Evolutionary conservation across 768 basidiomycete species (phyloP), one percentile per base, ranked within the genome.

Genomic region (Tylopilus plumbeoviolaceoides): DNA sequence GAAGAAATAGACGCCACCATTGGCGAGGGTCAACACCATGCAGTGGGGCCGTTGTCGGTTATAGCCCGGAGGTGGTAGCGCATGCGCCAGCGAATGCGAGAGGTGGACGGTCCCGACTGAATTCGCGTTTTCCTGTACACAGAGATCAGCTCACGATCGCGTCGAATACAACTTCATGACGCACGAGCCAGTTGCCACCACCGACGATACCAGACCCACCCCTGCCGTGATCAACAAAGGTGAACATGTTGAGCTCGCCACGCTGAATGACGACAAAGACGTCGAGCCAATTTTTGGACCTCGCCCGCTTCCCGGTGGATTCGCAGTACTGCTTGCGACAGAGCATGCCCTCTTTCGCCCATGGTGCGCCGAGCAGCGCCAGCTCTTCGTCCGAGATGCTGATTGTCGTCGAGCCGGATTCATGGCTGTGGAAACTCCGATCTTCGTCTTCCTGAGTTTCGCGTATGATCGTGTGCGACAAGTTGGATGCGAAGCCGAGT

Each of bases 331-430:
- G 90, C 67, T 98, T 98, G 21, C 95, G 85, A 59, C 87, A 87
- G 9, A 99, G 81, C 77, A 95, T 89, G 12, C 97, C 97, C 70
- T 99, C 97, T 70, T 99, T 99, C 0, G 97, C 97, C 95, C 95
- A 99, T 0, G 97, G 97, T 6, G 97, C 85, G 15, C 97, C 97
- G 15, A 97, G 83, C 35, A 98, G 75, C 2, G 95, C 95, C 12
- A 99, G 78, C 71, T 97, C 93, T 69, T 98, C 97, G 61, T 98
- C 95, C 7, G 89, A 84, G 54, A 98, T 91, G 47, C 91, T 92
- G 60, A 90, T 86, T 31, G 79, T 83, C 1, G 87, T 89, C 25
- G 87, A 85, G 27, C 66, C 71, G 5, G 89, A 83, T 36, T 76
- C 80, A 18, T 78, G 77, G 65, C 87, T 91, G 33, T 76, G 74